Conservation (phyloP, 306 rosid genomes). For the Quercus glauca region DNA sequence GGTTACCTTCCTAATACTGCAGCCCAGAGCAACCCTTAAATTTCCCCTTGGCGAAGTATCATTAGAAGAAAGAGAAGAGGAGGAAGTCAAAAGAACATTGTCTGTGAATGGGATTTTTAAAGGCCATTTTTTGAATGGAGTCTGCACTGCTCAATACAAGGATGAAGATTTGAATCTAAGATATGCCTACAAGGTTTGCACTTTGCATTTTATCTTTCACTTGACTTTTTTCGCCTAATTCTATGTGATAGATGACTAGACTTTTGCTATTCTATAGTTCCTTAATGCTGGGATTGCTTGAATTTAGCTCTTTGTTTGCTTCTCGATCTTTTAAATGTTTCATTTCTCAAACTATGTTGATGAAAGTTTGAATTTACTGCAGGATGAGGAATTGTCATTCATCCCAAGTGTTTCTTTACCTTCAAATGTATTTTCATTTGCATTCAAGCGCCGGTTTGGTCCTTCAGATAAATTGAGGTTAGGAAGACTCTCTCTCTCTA, state of each 20-base stretch:
- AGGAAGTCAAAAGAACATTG: conserved; percentile 44
- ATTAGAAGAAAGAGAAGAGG: conserved; percentile 64
- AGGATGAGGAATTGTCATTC: conserved; percentile 87
- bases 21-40: conserved; percentile 88
- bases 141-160: conserved; percentile 61
- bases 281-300: neutral
- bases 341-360: neutral
- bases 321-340: neutral
- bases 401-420: conserved; percentile 74
- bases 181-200: conserved; percentile 68
- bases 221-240: neutral
- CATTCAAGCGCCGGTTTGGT: conserved; percentile 79
- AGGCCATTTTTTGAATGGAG: conserved; percentile 55
- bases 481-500: conserved; percentile 11
- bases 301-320: conserved; percentile 2
- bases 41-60: conserved; percentile 87
- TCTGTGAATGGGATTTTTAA: conserved; percentile 65
- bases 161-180: conserved; percentile 70
- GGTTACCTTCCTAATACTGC: conserved; percentile 26
- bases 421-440: conserved; percentile 77
- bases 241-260: neutral
- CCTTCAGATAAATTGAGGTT: conserved; percentile 88
- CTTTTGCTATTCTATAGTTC: neutral
- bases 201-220: neutral
- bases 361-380: conserved; percentile 33